A percentile compares a stretch with the other conserved stretches of the same genome.
phyloP scores from a whole-genome alignment of 169 alveolate species.

The Eimeria falciformis region DNA sequence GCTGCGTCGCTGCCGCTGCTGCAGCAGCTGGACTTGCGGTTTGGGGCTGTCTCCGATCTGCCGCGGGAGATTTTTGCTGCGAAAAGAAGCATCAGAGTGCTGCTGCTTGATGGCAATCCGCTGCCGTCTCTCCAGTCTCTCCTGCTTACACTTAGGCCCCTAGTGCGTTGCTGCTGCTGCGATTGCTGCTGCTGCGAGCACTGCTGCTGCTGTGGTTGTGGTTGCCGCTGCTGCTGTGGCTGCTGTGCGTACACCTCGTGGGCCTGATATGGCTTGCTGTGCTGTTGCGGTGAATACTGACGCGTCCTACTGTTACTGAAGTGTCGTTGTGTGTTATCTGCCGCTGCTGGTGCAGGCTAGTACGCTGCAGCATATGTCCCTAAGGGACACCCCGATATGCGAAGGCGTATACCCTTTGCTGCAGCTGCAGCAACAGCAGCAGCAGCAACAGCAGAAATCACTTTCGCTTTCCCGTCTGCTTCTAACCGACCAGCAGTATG shows the following conservation, averaged over 20 bases:
- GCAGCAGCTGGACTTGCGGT: conserved; percentile 23
- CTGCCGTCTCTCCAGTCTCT: conserved; percentile 19
- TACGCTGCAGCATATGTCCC: conserved; percentile 52
- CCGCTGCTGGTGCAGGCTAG: conserved; percentile 21
- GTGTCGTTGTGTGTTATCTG: conserved; percentile 16
- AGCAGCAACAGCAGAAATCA: not conserved
- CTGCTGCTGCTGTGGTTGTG: conserved; percentile 9
- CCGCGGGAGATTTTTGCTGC: not conserved
- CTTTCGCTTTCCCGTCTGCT: not conserved
- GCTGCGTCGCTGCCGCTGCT: conserved; percentile 38
- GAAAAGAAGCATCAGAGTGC: not conserved
- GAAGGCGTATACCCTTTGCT: not conserved
- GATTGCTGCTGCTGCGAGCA: conserved; percentile 55
- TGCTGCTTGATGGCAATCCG: conserved; percentile 32
- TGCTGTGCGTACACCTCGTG: too few species aligned
- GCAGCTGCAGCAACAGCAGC: conserved; percentile 28
- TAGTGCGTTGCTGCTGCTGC: conserved; percentile 51
- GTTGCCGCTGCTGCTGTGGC: not conserved
- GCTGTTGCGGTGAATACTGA: not conserved
- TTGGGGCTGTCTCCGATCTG: not conserved
- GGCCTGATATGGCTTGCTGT: conserved; percentile 4
- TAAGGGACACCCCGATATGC: not conserved
- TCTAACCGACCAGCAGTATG: not conserved
- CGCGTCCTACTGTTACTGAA: not conserved
- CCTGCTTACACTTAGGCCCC: not conserved